Percentiles rank a stretch among this genome's conserved stretches.
These are phyloP conservation scores for Sonneratia caseolaris DNA, from an alignment of 345 rosid genomes.

Conservation along the genomic window DNA sequence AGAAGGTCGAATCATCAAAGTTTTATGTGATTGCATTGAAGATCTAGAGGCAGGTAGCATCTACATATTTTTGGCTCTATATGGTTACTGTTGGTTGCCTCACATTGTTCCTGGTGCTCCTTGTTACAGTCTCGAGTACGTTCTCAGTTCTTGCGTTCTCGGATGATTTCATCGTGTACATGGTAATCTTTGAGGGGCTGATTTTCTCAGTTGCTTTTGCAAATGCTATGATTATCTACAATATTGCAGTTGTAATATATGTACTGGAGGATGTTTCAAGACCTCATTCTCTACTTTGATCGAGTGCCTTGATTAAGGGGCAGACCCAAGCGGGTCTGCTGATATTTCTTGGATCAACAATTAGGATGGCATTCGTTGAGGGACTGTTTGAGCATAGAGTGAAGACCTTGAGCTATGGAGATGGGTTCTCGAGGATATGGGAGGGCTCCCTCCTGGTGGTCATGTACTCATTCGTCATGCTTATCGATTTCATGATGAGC, in stretches of 20 bases:
- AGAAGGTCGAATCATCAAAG: slow-evolving; percentile 34
- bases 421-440: slow-evolving; percentile 86
- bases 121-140: slow-evolving; percentile 41
- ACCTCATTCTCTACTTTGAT: slow-evolving; percentile 51
- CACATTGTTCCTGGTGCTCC: slow-evolving; percentile 53
- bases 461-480: slow-evolving; percentile 82
- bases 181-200: slow-evolving; percentile 41
- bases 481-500: slow-evolving; percentile 80
- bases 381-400: slow-evolving; percentile 93
- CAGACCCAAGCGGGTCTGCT: slow-evolving; percentile 40
- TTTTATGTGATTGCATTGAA: slow-evolving; percentile 35
- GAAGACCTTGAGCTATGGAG: slow-evolving; percentile 80
- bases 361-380: slow-evolving; percentile 63
- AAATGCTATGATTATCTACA: slow-evolving; percentile 58
- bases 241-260: slow-evolving; percentile 41
- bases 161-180: slow-evolving; percentile 47
- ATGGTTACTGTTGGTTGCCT: slow-evolving; percentile 50
- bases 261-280: slow-evolving; percentile 79
- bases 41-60: slow-evolving; percentile 57
- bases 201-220: slow-evolving; percentile 82
- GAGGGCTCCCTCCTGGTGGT: slow-evolving; percentile 81
- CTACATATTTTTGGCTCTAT: slow-evolving; percentile 65
- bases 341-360: slow-evolving; percentile 68
- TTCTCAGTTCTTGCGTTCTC: slow-evolving; percentile 44
- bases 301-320: slow-evolving; percentile 60